These are phyloP conservation scores for Ustilago bromivora DNA, from an alignment of 1,284 basidiomycete genomes.

Conservation along the genomic window DNA sequence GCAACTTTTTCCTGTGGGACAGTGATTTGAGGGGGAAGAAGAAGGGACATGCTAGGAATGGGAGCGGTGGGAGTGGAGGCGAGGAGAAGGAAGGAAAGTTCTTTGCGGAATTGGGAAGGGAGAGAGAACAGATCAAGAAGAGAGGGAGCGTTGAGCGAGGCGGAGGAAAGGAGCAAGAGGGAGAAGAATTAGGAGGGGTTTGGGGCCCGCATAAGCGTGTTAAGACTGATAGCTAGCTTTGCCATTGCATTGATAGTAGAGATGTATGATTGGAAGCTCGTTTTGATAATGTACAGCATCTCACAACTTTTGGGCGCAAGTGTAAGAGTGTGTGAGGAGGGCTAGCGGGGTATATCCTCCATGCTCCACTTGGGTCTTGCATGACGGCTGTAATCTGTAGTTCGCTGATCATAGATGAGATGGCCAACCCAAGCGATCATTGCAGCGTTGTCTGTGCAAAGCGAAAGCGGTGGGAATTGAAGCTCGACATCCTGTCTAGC, in stretches of 20 bases:
- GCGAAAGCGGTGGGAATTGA: conserved; percentile 60
- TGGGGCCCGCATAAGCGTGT: conserved; percentile 46
- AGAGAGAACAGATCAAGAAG: conserved; percentile 22
- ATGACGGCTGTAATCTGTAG: conserved; percentile 44
- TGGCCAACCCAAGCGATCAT: conserved; percentile 68
- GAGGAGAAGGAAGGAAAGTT: conserved; percentile 16
- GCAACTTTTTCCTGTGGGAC: conserved; percentile 66
- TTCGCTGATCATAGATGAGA: conserved; percentile 48
- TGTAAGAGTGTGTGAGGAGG: not conserved
- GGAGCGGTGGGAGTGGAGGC: not conserved
- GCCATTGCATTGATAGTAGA: not conserved
- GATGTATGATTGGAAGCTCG: not conserved
- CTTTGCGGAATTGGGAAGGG: conserved; percentile 35
- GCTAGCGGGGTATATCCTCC: conserved; percentile 45
- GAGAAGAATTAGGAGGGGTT: conserved; percentile 17
- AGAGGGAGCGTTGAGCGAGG: not conserved
- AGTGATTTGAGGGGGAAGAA: conserved; percentile 43
- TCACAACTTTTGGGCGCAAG: not conserved
- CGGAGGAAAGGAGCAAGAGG: conserved; percentile 2
- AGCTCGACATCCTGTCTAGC: conserved; percentile 44
- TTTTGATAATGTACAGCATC: conserved; percentile 13
- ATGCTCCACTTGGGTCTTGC: conserved; percentile 64
- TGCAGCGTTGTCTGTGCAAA: conserved; percentile 67
- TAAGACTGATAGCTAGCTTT: conserved; percentile 7
- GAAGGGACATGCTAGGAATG: not conserved